Evolutionary conservation across 2,329 filamentous ascomycete species (phyloP).

Genomic region (Elsinoe batatas): DNA sequence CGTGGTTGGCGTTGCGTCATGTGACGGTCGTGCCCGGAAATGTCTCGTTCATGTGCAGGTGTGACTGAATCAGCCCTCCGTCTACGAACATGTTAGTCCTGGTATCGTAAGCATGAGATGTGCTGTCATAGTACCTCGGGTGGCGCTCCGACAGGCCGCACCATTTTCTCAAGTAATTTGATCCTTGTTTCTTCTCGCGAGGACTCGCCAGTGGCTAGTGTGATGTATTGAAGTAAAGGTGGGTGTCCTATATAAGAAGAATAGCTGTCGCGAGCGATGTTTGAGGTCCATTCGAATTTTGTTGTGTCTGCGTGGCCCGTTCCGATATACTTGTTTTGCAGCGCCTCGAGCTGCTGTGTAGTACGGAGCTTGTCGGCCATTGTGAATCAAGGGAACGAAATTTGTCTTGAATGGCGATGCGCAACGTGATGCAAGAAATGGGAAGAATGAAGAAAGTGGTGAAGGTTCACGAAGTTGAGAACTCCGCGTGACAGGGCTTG

Average conservation of each 20-base stretch:
- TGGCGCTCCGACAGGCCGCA: constrained; percentile 55
- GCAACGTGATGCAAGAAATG: no score
- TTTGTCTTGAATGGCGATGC: no score
- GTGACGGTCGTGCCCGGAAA: no score
- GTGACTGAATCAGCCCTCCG: neutral
- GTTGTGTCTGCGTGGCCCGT: constrained; percentile 95
- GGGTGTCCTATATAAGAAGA: constrained; percentile 84
- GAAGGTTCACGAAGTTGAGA: neutral
- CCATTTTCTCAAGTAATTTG: constrained; percentile 67
- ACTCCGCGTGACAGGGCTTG: no score
- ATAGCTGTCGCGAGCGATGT: constrained; percentile 89
- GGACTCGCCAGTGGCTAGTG: constrained; percentile 78
- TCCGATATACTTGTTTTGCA: constrained; percentile 91
- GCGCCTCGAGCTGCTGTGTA: constrained; percentile 92
- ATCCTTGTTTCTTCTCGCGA: constrained; percentile 64
- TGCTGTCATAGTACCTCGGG: constrained; percentile 41
- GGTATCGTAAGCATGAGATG: no score
- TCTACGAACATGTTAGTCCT: neutral
- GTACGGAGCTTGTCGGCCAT: constrained; percentile 94
- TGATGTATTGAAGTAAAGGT: constrained; percentile 77
- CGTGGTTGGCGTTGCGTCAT: no score
- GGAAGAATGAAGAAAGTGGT: no score
- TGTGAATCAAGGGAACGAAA: neutral
- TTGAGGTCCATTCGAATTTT: constrained; percentile 94
- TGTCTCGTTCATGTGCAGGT: no score